Base-by-base conservation (phyloP, 768 basidiomycete genomes). In the Russula sp. region DNA sequence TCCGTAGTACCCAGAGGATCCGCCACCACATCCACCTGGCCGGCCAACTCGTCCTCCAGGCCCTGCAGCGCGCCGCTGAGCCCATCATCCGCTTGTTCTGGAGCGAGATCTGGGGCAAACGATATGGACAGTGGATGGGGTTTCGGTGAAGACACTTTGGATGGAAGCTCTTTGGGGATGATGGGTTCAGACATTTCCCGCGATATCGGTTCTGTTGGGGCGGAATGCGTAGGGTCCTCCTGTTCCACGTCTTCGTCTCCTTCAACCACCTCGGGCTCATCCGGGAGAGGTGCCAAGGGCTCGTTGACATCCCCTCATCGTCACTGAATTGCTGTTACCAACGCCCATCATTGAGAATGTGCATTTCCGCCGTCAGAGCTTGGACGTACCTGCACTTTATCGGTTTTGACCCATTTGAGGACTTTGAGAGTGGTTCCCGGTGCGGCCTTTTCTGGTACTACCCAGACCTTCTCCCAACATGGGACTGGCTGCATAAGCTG, bases 401-500 rank as follows among this genome's bases (percentile, higher is more conserved):
- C 88, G 16, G 89, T 89, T 72, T 86, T 88, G 13, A 88, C 83
- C 91, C 91, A 93, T 72, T 86, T 87, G 71, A 80, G 83, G 26
- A 91, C 79, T 71, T 85, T 87, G 54, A 92, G 75, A 24, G 77
- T 80, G 24, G 89, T 82, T 30, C 82, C 82, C 28, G 83, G 73
- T 20, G 83, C 70, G 26, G 82, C 76, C 59, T 78, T 79, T 62
- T 86, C 86, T 40, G 87, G 83, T 14, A 79, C 73, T 13, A 83
- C 78, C 89, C 89, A 90, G 40, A 80, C 78, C 75, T 87, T 89
- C 75, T 92, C 90, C 91, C 90, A 94, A 67, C 86, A 89, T 30
- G 81, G 83, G n/a, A 92, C 91, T 8, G 91, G 91, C 71, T 90
- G 89, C 88, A 92, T 91, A n/a, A 92, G 79, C 74, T 90, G 88